Base-by-base conservation (phyloP, 495 filamentous ascomycete species). In the Aspergillus sparsus region DNA sequence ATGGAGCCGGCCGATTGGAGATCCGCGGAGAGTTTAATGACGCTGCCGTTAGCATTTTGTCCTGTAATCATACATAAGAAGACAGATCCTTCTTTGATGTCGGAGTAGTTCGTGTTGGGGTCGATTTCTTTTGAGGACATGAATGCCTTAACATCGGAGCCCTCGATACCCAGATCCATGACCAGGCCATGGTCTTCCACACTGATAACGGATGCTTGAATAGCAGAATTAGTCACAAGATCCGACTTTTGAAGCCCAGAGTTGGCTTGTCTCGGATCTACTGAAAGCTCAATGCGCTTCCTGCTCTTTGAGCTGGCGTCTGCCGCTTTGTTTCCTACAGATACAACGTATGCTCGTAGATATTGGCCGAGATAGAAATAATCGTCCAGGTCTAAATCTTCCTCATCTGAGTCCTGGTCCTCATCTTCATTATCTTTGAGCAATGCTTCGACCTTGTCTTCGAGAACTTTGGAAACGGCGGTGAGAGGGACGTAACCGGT, bases 171-270 rank as follows among this genome's bases (percentile, higher is more conserved):
- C 41, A 98, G 76, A 65, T 97, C 90, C 93, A 98, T 96, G 54
- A 98, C 81, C 55, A 96, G 75, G 65, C 94, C 94, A 71, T 97
- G 93, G 63, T 98, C 94, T 74, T 98, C 94, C 18, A 94, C 88
- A 67, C 93, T 98, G 39, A 80, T 71, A 49, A 98, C 88, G 1
- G 91, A 89, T 16, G 93, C 92, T 79, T 97, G 96, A 16, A 97
- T 72, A 58, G 87, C 90, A 56, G 78, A 77, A 61, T 94, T 85
- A 16, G 77, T 74, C 21, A 93, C 83, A 8, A 97, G 66, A 63
- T 91, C 89, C 12, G 86, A 80, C 51, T 83, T 79, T 8, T 82
- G 74, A 36, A 98, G 80, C 0, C 89, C 89, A 2, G 78, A 76
- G 68, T 98, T 98, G 35, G 89, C 80, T 45, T 86, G 78, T 62